Evolutionary conservation across 495 filamentous ascomycete species (phyloP).

Genomic region (Penicillium silybi): DNA sequence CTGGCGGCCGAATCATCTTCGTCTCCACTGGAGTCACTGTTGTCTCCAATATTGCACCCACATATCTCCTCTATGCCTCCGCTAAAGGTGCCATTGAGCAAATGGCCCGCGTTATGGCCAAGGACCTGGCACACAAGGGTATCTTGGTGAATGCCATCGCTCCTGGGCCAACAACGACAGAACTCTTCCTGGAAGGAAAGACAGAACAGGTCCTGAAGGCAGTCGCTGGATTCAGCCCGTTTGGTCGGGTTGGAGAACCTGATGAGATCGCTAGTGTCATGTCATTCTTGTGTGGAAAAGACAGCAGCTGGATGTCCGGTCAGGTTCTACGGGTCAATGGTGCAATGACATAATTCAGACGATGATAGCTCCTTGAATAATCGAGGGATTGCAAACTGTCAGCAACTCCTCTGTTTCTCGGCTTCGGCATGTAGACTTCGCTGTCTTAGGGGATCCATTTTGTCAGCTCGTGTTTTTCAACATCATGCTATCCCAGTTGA

Average conservation of each 20-base stretch:
- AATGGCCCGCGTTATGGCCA: constrained; percentile 59
- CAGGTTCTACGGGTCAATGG: constrained; percentile 62
- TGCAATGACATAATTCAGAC: constrained; percentile 22
- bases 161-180: constrained; percentile 63
- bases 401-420: not conserved
- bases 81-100: constrained; percentile 71
- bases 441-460: not conserved
- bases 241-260: constrained; percentile 52
- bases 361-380: not conserved
- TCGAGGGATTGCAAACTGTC: not conserved
- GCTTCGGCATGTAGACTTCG: not conserved
- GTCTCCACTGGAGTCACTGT: constrained; percentile 52
- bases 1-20: constrained; percentile 56
- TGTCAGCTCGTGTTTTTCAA: not conserved
- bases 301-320: constrained; percentile 61
- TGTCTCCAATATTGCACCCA: constrained; percentile 45
- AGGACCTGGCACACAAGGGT: constrained; percentile 58
- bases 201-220: constrained; percentile 52
- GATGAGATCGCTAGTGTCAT: constrained; percentile 60
- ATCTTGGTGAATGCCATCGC: constrained; percentile 63
- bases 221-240: constrained; percentile 51
- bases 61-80: constrained; percentile 57
- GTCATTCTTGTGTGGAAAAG: constrained; percentile 47
- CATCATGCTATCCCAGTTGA: not conserved
- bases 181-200: constrained; percentile 63